Base-by-base conservation (phyloP, 1,284 basidiomycete species). In the Pisolithus thermaeus region DNA sequence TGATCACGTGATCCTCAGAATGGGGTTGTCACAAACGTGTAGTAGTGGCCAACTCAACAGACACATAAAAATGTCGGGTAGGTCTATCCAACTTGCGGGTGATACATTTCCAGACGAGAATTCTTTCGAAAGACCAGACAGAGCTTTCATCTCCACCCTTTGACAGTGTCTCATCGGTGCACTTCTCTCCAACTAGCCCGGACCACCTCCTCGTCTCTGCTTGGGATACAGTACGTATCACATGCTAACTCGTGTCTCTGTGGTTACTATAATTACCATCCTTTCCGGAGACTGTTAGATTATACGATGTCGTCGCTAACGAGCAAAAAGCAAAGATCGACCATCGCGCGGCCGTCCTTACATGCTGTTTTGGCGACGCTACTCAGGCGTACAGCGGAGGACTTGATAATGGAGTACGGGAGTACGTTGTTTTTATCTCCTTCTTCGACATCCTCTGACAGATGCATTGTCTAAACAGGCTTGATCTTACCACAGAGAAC, bases 161-260 rank as follows among this genome's bases (percentile, higher is more conserved):
- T 59, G 93, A 97, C 70, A 88, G 87, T 59, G 80, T 96, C 52
- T 89, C 91, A 3, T 75, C 83, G 46, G 72, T 96, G 22, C 76
- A 79, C 37, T 97, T 88, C 70, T 91, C 92, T 18, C 87, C 91
- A 0, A 79, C 76, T 14, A 77, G 87, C 62, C 83, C 90, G 4
- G 77, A 87, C 54, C 82, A 87, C 25, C 72, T 97, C 1, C 71
- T 95, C 3, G 86, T 87, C 18, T 83, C 89, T 9, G 87, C 88
- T 53, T 96, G 93, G 93, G 93, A 96, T 69, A 83, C 89, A 46
- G 92, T 94, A 63, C 56, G 85, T 74, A 22, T 25, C 40, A 39
- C 4, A 25, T 45, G 40, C 20, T 7, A n/a, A 9, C 38, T 55
- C 23, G 32, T 47, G 46, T 14, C 38, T 45, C 42, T 48, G 52